A percentile compares a stretch with the other conserved stretches of the same genome.
phyloP scores from a whole-genome alignment of 2,329 filamentous ascomycete species.

The Diaporthe citri region DNA sequence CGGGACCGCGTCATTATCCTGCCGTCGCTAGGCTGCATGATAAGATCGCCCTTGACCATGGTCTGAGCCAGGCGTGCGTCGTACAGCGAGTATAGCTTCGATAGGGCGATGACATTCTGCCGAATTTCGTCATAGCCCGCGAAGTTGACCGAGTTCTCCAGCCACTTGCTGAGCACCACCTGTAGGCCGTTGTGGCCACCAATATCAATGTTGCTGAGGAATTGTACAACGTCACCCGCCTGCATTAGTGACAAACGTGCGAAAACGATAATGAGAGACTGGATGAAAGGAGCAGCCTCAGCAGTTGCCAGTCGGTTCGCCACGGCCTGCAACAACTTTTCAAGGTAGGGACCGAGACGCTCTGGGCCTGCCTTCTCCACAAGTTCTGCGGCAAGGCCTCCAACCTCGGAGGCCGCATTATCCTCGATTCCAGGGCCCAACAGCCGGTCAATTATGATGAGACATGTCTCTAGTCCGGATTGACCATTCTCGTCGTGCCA shows the following conservation, averaged over 20 bases:
- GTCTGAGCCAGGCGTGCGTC: slow-evolving; percentile 84
- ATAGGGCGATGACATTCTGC: slow-evolving; percentile 94
- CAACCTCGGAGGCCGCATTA: slow-evolving; percentile 94
- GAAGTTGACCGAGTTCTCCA: slow-evolving; percentile 97
- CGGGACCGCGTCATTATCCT: slow-evolving; percentile 95
- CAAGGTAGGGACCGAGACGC: slow-evolving; percentile 88
- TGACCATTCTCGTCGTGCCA: slow-evolving; percentile 87
- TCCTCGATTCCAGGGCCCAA: slow-evolving; percentile 89
- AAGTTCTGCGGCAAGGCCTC: slow-evolving; percentile 91
- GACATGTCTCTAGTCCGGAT: slow-evolving; percentile 86
- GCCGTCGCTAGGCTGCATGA: slow-evolving; percentile 79
- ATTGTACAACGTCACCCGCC: slow-evolving; percentile 90
- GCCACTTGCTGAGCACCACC: slow-evolving; percentile 93
- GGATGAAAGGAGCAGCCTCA: slow-evolving; percentile 89
- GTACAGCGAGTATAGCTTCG: slow-evolving; percentile 89
- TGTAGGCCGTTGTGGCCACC: slow-evolving; percentile 84
- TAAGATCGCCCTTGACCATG: slow-evolving; percentile 90
- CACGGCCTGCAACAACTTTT: slow-evolving; percentile 89
- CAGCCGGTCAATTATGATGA: slow-evolving; percentile 92
- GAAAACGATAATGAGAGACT: slow-evolving; percentile 95
- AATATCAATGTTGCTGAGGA: slow-evolving; percentile 87
- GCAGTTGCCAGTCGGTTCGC: slow-evolving; percentile 87
- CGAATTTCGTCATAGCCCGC: slow-evolving; percentile 98
- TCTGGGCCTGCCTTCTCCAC: slow-evolving; percentile 96
- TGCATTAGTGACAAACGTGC: slow-evolving; percentile 88